Percentiles rank a stretch among this genome's conserved stretches.
phyloP scores from a whole-genome alignment of 164 flowering plant species.

The Macadamia integrifolia region DNA sequence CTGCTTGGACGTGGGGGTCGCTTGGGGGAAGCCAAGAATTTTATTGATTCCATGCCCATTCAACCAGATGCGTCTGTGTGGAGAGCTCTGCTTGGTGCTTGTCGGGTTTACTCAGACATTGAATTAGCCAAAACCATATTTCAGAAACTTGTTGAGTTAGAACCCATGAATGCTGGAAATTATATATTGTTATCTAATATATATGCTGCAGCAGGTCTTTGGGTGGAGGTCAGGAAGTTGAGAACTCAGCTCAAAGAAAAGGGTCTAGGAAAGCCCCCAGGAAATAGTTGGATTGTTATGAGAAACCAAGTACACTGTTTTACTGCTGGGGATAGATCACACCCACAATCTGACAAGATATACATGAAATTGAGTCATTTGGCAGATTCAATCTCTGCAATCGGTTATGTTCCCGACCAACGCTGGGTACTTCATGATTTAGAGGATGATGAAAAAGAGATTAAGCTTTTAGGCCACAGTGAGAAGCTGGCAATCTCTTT shows the following conservation, averaged over 20 bases:
- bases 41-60: slow-evolving; percentile 47
- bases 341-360: slow-evolving; percentile 23
- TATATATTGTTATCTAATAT: slow-evolving; percentile 49
- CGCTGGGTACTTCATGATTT: slow-evolving; percentile 23
- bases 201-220: slow-evolving; percentile 46
- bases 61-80: slow-evolving; percentile 46
- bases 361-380: slow-evolving; percentile 22
- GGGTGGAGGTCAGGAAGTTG: slow-evolving; percentile 42
- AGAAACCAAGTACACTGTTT: slow-evolving; percentile 30
- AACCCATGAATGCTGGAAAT: slow-evolving; percentile 46
- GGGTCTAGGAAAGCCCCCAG: slow-evolving; percentile 44
- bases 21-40: slow-evolving; percentile 38
- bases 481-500: slow-evolving; percentile 16
- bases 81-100: slow-evolving; percentile 57
- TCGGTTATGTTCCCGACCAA: slow-evolving; percentile 28
- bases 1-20: slow-evolving; percentile 56
- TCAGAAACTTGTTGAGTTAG: slow-evolving; percentile 42
- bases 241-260: slow-evolving; percentile 30
- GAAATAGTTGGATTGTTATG: slow-evolving; percentile 46
- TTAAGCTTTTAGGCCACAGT: slow-evolving; percentile 11
- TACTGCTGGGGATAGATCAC: slow-evolving; percentile 36
- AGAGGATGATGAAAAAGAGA: slow-evolving; percentile 15
- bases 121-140: slow-evolving; percentile 28
- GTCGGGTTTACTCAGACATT: slow-evolving; percentile 29
- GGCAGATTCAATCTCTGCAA: slow-evolving; percentile 16